Evolutionary conservation across 495 filamentous ascomycete genomes (phyloP).

Genomic region (Penicillium goetzii): DNA sequence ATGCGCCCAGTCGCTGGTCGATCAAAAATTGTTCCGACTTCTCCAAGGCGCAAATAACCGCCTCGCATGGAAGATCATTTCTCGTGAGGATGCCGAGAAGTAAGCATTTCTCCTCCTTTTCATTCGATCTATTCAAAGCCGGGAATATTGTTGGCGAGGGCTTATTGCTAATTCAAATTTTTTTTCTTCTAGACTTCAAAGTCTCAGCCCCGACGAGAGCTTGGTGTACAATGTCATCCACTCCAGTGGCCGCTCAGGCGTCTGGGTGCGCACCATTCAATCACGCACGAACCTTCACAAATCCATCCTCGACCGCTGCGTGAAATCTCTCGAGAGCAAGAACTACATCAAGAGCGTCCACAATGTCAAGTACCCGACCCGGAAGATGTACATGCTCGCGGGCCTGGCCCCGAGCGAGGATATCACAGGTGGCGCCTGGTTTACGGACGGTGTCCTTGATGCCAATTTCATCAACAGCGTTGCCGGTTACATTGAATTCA

Average conservation of each 20-base stretch:
- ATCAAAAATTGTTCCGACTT: slow-evolving; percentile 70
- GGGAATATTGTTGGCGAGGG: neutral
- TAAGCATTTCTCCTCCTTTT: slow-evolving; percentile 38
- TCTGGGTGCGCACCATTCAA: slow-evolving; percentile 85
- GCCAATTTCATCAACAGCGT: slow-evolving; percentile 79
- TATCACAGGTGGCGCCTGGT: slow-evolving; percentile 91
- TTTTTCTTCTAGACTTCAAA: slow-evolving; percentile 61
- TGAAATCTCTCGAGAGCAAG: slow-evolving; percentile 80
- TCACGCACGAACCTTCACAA: slow-evolving; percentile 76
- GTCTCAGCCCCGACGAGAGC: slow-evolving; percentile 69
- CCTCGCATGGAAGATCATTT: slow-evolving; percentile 68
- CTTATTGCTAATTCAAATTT: slow-evolving; percentile 14
- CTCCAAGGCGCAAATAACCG: slow-evolving; percentile 55
- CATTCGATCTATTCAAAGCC: neutral
- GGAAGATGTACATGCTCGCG: slow-evolving; percentile 68
- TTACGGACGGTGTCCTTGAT: slow-evolving; percentile 84
- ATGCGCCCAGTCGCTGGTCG: slow-evolving; percentile 63
- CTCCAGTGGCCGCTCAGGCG: slow-evolving; percentile 74
- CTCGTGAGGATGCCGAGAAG: slow-evolving; percentile 72
- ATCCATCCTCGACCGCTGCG: slow-evolving; percentile 68
- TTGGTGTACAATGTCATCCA: slow-evolving; percentile 87
- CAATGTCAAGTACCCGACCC: slow-evolving; percentile 61
- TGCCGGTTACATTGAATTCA: slow-evolving; percentile 67
- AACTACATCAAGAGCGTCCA: slow-evolving; percentile 81
- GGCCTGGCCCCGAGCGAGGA: slow-evolving; percentile 79